Conservation (phyloP, 768 basidiomycete genomes). For the Sporobolomyces roseus region DNA sequence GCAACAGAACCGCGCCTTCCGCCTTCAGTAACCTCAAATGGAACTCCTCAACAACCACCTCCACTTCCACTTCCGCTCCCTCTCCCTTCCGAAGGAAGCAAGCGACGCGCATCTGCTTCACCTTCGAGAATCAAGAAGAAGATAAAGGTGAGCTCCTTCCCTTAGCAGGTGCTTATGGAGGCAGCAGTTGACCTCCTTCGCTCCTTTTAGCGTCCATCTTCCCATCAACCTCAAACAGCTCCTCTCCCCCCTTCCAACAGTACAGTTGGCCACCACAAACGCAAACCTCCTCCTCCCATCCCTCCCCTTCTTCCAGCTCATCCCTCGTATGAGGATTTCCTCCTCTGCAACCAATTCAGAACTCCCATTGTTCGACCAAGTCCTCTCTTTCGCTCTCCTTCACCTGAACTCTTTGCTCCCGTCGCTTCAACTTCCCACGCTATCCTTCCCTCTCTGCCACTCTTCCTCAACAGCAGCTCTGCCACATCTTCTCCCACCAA, state of each 20-base stretch:
- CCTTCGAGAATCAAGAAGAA: no score
- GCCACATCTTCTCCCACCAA: not conserved
- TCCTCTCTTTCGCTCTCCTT: not conserved
- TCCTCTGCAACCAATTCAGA: not conserved
- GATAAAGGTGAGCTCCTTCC: no score
- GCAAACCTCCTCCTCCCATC: not conserved
- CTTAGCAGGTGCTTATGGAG: no score
- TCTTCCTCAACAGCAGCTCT: not conserved
- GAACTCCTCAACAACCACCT: no score
- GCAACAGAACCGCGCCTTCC: no score
- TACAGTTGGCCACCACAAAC: not conserved
- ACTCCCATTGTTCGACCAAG: not conserved
- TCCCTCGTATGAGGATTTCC: not conserved
- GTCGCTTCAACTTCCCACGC: not conserved
- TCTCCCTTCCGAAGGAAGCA: no score
- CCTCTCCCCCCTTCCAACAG: not conserved
- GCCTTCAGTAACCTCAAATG: no score
- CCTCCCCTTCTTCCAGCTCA: not conserved
- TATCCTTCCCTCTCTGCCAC: not conserved
- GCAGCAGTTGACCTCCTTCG: no score
- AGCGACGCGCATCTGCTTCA: not conserved
- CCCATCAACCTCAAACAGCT: not conserved
- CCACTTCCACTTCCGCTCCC: not conserved
- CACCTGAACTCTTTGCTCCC: not conserved
- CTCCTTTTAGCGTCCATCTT: no score